Evolutionary conservation across 148 eudicot species (phyloP).

Genomic region (Heliosperma pusillum): DNA sequence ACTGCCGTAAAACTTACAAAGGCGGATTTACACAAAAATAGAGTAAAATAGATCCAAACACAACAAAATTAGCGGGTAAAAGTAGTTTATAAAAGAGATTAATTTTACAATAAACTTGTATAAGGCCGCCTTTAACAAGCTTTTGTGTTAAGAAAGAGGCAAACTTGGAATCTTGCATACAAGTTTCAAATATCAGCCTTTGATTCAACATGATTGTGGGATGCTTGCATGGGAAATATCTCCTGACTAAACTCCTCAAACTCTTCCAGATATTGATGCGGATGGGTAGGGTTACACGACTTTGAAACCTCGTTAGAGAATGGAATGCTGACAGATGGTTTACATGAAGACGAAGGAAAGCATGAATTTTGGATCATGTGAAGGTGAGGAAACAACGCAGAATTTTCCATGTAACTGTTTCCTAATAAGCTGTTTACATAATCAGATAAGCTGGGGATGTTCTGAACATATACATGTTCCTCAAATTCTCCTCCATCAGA

Average conservation of each 20-base stretch:
- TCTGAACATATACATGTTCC: not conserved
- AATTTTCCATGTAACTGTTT: slow-evolving; percentile 2
- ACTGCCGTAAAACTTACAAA: not conserved
- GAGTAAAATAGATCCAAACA: too few species aligned
- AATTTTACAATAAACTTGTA: too few species aligned
- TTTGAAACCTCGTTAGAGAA: slow-evolving; percentile 8
- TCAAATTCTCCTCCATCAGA: not conserved
- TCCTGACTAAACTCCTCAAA: not conserved
- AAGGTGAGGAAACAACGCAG: slow-evolving; percentile 5
- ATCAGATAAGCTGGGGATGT: not conserved
- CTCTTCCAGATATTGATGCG: slow-evolving; percentile 1
- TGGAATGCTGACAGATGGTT: slow-evolving; percentile 3
- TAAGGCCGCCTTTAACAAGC: too few species aligned
- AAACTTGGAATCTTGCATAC: not conserved
- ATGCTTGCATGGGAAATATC: not conserved
- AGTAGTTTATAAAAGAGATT: too few species aligned
- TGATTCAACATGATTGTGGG: not conserved
- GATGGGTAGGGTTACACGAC: not conserved
- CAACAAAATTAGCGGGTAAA: too few species aligned
- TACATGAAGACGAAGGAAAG: not conserved
- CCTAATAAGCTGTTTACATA: not conserved
- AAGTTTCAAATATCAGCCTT: not conserved
- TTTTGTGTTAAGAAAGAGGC: not conserved
- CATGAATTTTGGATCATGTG: slow-evolving; percentile 1
- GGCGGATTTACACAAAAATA: too few species aligned